phyloP scores from a whole-genome alignment of 306 rosid species.

The Dicorynia guianensis region DNA sequence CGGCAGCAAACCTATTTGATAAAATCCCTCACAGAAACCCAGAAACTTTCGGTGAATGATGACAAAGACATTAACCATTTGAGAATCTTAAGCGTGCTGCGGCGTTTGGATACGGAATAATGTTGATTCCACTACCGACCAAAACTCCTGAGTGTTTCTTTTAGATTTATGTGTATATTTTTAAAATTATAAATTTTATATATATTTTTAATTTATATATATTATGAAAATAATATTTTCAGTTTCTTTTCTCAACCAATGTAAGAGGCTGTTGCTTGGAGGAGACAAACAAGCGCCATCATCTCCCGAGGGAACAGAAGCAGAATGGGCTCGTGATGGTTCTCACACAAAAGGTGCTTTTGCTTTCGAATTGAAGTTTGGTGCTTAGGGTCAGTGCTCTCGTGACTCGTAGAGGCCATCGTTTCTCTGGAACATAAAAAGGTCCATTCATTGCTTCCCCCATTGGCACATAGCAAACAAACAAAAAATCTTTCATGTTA shows the following conservation, averaged over 20 bases:
- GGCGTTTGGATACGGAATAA: slow-evolving; percentile 15
- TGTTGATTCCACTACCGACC: slow-evolving; percentile 12
- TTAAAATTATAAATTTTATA: no score
- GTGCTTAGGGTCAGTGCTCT: slow-evolving; percentile 19
- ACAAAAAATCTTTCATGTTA: no score
- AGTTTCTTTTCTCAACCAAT: slow-evolving; percentile 22
- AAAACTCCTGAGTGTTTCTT: neutral
- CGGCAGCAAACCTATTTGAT: no score
- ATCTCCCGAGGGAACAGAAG: neutral
- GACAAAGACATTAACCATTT: neutral
- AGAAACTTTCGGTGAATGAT: neutral
- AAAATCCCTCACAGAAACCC: no score
- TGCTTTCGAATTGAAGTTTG: slow-evolving; percentile 4
- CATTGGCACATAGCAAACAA: no score
- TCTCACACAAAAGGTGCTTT: slow-evolving; percentile 16
- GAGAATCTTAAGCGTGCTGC: neutral
- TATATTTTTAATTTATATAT: no score
- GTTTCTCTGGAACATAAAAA: slow-evolving; percentile 3
- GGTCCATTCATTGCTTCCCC: no score
- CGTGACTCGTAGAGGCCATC: slow-evolving; percentile 23
- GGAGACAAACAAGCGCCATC: neutral
- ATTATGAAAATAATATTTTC: no score
- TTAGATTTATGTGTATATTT: no score
- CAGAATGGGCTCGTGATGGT: slow-evolving; percentile 33
- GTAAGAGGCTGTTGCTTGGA: neutral